Percentiles rank a stretch among this genome's conserved stretches.
These are phyloP conservation scores for Phyllosticta paracitricarpa DNA, from an alignment of 2,329 filamentous ascomycete species.

Conservation along the genomic window DNA sequence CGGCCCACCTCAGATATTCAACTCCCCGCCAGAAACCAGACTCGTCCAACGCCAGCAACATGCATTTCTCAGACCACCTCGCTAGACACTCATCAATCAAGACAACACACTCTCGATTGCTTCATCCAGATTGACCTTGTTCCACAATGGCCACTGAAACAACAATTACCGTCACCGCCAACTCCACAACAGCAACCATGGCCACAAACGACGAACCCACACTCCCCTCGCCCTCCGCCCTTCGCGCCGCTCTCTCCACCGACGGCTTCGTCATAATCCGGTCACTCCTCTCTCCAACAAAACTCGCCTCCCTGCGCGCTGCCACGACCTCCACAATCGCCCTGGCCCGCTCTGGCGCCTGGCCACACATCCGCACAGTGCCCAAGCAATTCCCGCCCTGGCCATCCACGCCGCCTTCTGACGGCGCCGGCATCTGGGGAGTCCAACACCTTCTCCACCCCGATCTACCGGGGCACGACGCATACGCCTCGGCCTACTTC, in stretches of 20 bases:
- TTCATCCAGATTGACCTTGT: background rate
- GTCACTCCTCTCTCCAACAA: slow-evolving; percentile 46
- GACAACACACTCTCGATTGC: background rate
- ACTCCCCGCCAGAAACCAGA: background rate
- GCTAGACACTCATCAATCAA: background rate
- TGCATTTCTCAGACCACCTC: background rate
- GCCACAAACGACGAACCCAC: slow-evolving; percentile 6
- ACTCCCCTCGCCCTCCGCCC: slow-evolving; percentile 21
- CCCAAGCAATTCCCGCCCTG: slow-evolving; percentile 90
- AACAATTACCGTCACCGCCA: background rate
- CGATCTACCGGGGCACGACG: slow-evolving; percentile 48
- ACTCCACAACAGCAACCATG: background rate
- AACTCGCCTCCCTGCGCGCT: slow-evolving; percentile 50
- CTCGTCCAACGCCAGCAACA: background rate
- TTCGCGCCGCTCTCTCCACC: slow-evolving; percentile 48
- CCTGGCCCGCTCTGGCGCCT: slow-evolving; percentile 58
- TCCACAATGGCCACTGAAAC: background rate
- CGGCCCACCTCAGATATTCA: background rate
- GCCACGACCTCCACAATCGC: slow-evolving; percentile 49
- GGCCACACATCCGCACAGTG: slow-evolving; percentile 74
- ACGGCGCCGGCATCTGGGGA: slow-evolving; percentile 67
- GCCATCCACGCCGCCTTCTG: slow-evolving; percentile 40
- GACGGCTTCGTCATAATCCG: slow-evolving; percentile 71
- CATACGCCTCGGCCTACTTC: slow-evolving; percentile 66
- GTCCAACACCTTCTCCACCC: slow-evolving; percentile 80